These are phyloP conservation scores for Brassica incana DNA, from an alignment of 345 rosid species.

Conservation along the genomic window DNA sequence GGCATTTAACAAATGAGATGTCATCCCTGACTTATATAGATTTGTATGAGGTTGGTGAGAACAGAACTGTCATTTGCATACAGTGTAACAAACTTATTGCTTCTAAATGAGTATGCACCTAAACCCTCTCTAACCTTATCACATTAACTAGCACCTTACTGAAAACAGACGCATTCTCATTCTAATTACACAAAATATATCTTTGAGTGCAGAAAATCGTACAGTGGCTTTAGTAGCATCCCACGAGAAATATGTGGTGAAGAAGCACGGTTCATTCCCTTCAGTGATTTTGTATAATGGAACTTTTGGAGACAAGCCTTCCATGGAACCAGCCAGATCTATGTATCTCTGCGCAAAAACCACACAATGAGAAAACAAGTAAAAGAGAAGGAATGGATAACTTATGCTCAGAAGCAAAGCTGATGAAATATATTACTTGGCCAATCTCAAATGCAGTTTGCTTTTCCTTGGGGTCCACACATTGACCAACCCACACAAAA, in stretches of 20 bases:
- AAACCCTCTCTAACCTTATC: conserved; percentile 2
- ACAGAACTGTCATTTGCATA: neutral
- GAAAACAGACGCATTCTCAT: conserved; percentile 16
- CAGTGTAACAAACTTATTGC: neutral
- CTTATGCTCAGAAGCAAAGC: conserved; percentile 9
- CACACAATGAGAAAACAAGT: conserved; percentile 22
- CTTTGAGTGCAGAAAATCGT: conserved; percentile 32
- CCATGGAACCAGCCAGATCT: conserved; percentile 72
- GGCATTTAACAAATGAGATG: conserved; percentile 18
- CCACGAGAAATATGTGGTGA: conserved; percentile 87
- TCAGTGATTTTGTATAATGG: conserved; percentile 89
- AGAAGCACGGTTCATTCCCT: conserved; percentile 97
- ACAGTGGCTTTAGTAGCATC: conserved; percentile 81
- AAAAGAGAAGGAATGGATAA: conserved; percentile 6
- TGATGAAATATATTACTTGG: conserved; percentile 58
- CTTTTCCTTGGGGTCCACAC: conserved; percentile 79
- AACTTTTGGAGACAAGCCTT: conserved; percentile 77
- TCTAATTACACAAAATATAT: conserved; percentile 1
- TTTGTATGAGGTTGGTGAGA: neutral
- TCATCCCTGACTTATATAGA: conserved; percentile 5
- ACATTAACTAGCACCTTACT: neutral
- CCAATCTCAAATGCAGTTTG: conserved; percentile 88
- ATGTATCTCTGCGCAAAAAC: conserved; percentile 72
- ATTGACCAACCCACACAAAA: conserved; percentile 97
- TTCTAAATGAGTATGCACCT: neutral